These are phyloP conservation scores for Leccinum rimulosum DNA, from an alignment of 768 basidiomycete species.

Conservation along the genomic window DNA sequence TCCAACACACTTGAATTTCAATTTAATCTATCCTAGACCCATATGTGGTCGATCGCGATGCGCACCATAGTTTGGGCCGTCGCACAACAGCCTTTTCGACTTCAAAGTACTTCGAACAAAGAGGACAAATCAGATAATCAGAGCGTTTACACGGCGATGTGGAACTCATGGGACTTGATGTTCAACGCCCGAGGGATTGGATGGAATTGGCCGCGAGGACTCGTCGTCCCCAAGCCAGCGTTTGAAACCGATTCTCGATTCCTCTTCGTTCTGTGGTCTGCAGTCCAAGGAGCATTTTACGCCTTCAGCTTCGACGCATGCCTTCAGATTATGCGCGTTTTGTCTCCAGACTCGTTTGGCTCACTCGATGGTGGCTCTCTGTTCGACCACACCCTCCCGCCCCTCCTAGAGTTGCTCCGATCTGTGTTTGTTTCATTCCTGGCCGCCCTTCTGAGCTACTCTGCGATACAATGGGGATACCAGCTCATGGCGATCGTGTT, in stretches of 20 bases:
- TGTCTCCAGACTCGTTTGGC: slow-evolving; percentile 41
- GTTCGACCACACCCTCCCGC: slow-evolving; percentile 35
- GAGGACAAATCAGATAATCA: background rate
- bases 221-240: slow-evolving; percentile 15
- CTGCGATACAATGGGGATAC: slow-evolving; percentile 43
- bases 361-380: slow-evolving; percentile 33
- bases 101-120: background rate
- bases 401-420: slow-evolving; percentile 33
- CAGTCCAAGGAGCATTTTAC: background rate
- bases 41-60: slow-evolving; percentile 15
- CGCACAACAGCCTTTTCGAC: slow-evolving; percentile 12
- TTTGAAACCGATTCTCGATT: slow-evolving; percentile 11
- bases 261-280: slow-evolving; percentile 12
- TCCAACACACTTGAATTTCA: background rate
- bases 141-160: slow-evolving; percentile 15
- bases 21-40: slow-evolving; percentile 5
- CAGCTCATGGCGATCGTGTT: slow-evolving; percentile 42
- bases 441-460: slow-evolving; percentile 43
- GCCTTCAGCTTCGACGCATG: slow-evolving; percentile 14
- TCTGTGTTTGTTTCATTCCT: slow-evolving; percentile 44
- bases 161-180: slow-evolving; percentile 30
- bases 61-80: slow-evolving; percentile 21
- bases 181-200: slow-evolving; percentile 26
- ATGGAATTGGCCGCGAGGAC: slow-evolving; percentile 27
- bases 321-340: slow-evolving; percentile 16